Base-by-base conservation (phyloP, 768 basidiomycete genomes). In the Boletus reticulatus region DNA sequence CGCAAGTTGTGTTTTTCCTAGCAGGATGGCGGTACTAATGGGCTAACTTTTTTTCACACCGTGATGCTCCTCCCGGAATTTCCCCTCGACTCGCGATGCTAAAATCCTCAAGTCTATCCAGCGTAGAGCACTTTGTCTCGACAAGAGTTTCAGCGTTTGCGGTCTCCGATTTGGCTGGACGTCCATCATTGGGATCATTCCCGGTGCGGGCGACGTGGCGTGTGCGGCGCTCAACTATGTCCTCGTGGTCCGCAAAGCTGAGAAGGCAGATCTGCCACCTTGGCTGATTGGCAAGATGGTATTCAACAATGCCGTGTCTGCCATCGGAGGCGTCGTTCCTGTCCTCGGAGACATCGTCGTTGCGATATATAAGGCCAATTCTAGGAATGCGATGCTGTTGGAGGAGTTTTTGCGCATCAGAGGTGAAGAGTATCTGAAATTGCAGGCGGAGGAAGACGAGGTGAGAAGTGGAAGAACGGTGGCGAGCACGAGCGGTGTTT, bases 141-240 rank as follows among this genome's bases (percentile, higher is more conserved):
- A 97, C 74, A 94, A 92, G 70, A 85, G 90, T 3, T 91, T 97
- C 76, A 77, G 67, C 42, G 31, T 96, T 2, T 88, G 85, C 57
- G 92, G 94, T 11, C 67, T 95, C 50, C 83, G 84, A 12, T 93
- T 96, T 56, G 94, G 94, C 0, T 94, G 88, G 87, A 83, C 91
- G 1, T 89, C 92, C 72, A 69, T 91, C 64, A 88, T 94, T 67
- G 87, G 87, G 0, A 76, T 90, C 17, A 68, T 93, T 43, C 91
- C 91, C 9, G 72, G 84, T 36, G 79, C 81, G 0, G 92, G 91
- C 16, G 87, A 90, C 62, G 74, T 83, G 31, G 77, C 83, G 1
- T 83, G 87, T 62, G 78, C 80, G 6, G 42, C 71, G 3, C 78
- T 94, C 53, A 86, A 90, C 71, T 92, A 95, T 72, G 62, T 75